A percentile compares a stretch with the other conserved stretches of the same genome.
These are phyloP conservation scores for Candida xiaguanensis DNA, from an alignment of 805 yeast species.

Conservation along the genomic window DNA sequence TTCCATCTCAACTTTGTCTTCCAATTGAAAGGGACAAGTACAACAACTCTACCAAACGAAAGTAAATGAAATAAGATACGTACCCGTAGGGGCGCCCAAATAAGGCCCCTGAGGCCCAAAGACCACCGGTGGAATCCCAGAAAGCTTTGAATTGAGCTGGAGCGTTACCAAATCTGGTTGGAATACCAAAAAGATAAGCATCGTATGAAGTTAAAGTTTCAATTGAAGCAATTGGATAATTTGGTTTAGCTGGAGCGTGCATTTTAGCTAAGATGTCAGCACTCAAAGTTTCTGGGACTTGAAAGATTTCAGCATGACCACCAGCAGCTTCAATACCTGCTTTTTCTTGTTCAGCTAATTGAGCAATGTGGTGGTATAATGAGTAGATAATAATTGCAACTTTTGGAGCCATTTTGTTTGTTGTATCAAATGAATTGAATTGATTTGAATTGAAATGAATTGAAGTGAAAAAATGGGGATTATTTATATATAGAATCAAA, in stretches of 20 bases:
- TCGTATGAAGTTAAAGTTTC: slow-evolving; percentile 62
- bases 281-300: slow-evolving; percentile 74
- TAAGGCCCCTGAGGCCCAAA: slow-evolving; percentile 70
- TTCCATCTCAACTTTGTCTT: too few relatives aligned
- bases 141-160: slow-evolving; percentile 76
- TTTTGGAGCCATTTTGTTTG: slow-evolving; percentile 24
- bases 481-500: neutral
- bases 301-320: slow-evolving; percentile 60
- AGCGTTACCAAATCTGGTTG: slow-evolving; percentile 73
- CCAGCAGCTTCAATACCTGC: slow-evolving; percentile 70
- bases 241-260: slow-evolving; percentile 66
- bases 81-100: too few relatives aligned
- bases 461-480: neutral
- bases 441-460: neutral
- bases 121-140: slow-evolving; percentile 74
- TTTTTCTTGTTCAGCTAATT: slow-evolving; percentile 65
- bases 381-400: slow-evolving; percentile 79
- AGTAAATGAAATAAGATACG: too few relatives aligned
- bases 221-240: slow-evolving; percentile 54
- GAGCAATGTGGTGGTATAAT: slow-evolving; percentile 71
- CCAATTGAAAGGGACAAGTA: too few relatives aligned
- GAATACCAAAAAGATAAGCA: slow-evolving; percentile 69
- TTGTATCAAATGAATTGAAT: neutral
- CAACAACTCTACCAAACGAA: too few relatives aligned
- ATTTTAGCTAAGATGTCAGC: slow-evolving; percentile 56